Conservation (phyloP, 176 grass and related monocot species). For the Musa schizocarpa region DNA sequence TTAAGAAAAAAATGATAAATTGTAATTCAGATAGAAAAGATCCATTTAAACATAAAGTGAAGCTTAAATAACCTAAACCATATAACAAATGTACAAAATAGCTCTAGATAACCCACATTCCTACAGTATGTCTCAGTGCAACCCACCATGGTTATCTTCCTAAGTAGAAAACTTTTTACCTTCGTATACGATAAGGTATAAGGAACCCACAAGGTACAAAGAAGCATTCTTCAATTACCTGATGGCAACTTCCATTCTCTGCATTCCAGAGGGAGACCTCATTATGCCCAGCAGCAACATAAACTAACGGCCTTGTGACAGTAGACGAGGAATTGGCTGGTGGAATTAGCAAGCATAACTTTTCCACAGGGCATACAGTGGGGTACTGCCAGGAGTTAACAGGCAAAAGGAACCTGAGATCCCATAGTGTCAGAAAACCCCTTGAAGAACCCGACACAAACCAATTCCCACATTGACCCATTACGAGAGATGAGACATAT, state of each 20-base stretch:
- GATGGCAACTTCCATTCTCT: constrained; percentile 94
- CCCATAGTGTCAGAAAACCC: constrained; percentile 87
- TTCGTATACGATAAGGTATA: background rate
- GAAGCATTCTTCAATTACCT: constrained; percentile 34
- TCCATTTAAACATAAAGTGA: background rate
- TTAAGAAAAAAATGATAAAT: background rate
- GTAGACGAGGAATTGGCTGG: constrained; percentile 51
- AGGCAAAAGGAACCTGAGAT: constrained; percentile 89
- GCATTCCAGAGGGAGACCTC: constrained; percentile 96
- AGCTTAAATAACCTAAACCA: background rate
- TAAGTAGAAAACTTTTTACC: background rate
- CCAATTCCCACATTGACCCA: constrained; percentile 93
- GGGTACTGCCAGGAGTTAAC: constrained; percentile 94
- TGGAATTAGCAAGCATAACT: constrained; percentile 85
- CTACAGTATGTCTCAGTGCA: background rate
- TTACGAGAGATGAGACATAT: constrained; percentile 63
- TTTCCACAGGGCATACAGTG: constrained; percentile 67
- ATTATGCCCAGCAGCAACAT: constrained; percentile 69
- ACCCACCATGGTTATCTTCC: background rate
- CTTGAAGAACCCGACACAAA: constrained; percentile 96
- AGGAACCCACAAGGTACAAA: background rate
- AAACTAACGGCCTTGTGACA: constrained; percentile 68
- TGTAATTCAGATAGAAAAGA: background rate
- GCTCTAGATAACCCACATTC: background rate
- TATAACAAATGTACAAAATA: background rate